Evolutionary conservation across 345 rosid genomes (phyloP).

Genomic region (Citrus cavaleriei): DNA sequence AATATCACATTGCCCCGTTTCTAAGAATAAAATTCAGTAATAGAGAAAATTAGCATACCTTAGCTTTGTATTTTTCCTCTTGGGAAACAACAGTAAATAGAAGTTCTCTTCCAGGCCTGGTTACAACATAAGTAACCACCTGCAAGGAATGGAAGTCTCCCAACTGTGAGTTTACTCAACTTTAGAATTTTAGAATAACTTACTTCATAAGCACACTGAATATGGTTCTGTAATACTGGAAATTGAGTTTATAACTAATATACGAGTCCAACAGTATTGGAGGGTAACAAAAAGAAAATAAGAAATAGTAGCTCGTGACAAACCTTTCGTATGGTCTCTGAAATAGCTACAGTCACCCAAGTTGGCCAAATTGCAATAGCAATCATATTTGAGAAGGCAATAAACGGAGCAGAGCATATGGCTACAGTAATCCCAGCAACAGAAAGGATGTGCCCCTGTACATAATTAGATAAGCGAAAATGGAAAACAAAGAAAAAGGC

Average conservation of each 20-base stretch:
- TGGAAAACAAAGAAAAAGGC: not conserved
- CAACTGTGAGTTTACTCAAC: not conserved
- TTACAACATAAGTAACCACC: conserved; percentile 85
- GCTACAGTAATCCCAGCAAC: conserved; percentile 74
- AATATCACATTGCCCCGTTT: not conserved
- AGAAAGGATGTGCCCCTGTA: conserved; percentile 82
- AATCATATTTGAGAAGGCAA: conserved; percentile 66
- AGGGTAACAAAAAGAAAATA: not conserved
- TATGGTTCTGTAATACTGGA: not conserved
- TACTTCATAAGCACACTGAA: not conserved
- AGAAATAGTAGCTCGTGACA: not conserved
- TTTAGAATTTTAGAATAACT: not conserved
- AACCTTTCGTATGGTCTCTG: conserved; percentile 93
- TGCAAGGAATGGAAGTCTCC: conserved; percentile 19
- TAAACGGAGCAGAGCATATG: conserved; percentile 74
- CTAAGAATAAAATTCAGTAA: not conserved
- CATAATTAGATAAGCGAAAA: conserved; percentile 16
- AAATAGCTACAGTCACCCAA: conserved; percentile 72
- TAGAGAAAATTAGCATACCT: conserved; percentile 38
- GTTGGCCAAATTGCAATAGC: conserved; percentile 87
- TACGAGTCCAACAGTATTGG: not conserved
- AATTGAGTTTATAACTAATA: not conserved
- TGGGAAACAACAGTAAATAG: conserved; percentile 84
- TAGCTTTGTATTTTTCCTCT: conserved; percentile 96
- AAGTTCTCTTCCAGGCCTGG: conserved; percentile 92